These are phyloP conservation scores for Nicotiana obtusifolia DNA, from an alignment of 257 asterid species.

Conservation along the genomic window DNA sequence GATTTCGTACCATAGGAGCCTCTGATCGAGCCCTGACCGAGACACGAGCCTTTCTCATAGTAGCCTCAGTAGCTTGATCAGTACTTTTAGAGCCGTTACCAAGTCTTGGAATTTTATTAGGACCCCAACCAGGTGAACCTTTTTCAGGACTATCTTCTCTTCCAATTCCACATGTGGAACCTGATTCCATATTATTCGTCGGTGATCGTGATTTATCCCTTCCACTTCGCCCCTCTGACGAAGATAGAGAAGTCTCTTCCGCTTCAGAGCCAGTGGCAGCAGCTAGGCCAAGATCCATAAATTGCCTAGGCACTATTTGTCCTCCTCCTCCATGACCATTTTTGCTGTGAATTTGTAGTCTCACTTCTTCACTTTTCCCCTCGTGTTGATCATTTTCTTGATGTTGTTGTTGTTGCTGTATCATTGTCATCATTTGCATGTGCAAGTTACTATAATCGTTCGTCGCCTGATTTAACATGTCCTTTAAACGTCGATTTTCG, in stretches of 20 bases:
- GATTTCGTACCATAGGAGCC: slow-evolving; percentile 58
- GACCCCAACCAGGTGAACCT: slow-evolving; percentile 29
- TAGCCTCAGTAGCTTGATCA: slow-evolving; percentile 85
- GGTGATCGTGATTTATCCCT: slow-evolving; percentile 32
- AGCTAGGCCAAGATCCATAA: slow-evolving; percentile 68
- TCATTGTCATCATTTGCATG: slow-evolving; percentile 44
- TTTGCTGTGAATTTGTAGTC: slow-evolving; percentile 5
- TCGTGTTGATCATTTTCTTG: slow-evolving; percentile 17
- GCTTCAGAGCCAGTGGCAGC: slow-evolving; percentile 22
- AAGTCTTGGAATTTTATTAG: slow-evolving; percentile 47
- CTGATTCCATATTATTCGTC: slow-evolving; percentile 20
- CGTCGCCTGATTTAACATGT: slow-evolving; percentile 39
- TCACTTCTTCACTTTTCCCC: slow-evolving; percentile 12
- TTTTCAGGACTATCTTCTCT: slow-evolving; percentile 38
- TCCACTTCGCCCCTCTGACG: slow-evolving; percentile 47
- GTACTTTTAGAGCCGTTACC: slow-evolving; percentile 29
- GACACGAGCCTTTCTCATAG: slow-evolving; percentile 97
- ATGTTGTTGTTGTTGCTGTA: slow-evolving; percentile 42
- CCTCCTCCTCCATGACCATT: slow-evolving; percentile 24
- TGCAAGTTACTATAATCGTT: slow-evolving; percentile 44
- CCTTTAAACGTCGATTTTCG: slow-evolving; percentile 49
- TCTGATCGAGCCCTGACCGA: slow-evolving; percentile 92
- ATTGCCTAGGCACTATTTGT: slow-evolving; percentile 61
- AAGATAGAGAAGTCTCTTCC: slow-evolving; percentile 49
- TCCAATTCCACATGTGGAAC: background rate